Base-by-base conservation (phyloP, 352 stramenopile genomes). In the Pythium myriotylum region DNA sequence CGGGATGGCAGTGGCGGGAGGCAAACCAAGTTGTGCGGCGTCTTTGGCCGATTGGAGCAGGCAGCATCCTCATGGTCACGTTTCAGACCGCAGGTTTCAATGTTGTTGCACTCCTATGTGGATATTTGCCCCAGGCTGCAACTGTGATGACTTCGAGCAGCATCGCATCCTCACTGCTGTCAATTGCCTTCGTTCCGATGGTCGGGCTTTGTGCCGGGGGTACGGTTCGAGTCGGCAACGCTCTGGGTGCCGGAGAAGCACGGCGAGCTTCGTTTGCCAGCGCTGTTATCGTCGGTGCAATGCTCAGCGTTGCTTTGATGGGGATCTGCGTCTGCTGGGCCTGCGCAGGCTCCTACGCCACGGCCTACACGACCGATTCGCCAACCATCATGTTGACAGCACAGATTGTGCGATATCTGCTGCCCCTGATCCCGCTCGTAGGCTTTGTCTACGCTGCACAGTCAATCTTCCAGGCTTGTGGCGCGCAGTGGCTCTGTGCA, bases 151-250 rank as follows among this genome's bases (percentile, higher is more conserved):
- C 68, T 4, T 71, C 79, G 22, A 84, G 84, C 53, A 73, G 69
- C 26, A 87, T 86, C 55, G 84, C 85, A 29, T 62, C 74, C 19
- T 73, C 68, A 3, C 54, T 86, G 26, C 54, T 84, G 13, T 50
- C 61, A n/a, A 51, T 89, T 3, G 72, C 76, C 12, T 84, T 85
- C 68, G 79, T 88, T 61, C 74, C 79, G 3, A 59, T 88, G 19
- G 39, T 82, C 5, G 77, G 76, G 3, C 74, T 89, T 22, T 80
- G 68, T 12, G 69, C 86, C 4, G 72, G 68, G 1, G 80, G 80
- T 14, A 76, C 77, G 19, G 78, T 88, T 19, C 76, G 80, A 32
- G 79, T 89, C 37, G 77, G 80, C 29, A 89, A 89, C 24, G 80
- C 80, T 17, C 61, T 84, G 17, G 79, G 80, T 27, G 77, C 76